Percentiles rank a stretch among this genome's conserved stretches.
Conservation (phyloP, 192 early-diverging fungal species). For the Martensiomyces pterosporus region DNA sequence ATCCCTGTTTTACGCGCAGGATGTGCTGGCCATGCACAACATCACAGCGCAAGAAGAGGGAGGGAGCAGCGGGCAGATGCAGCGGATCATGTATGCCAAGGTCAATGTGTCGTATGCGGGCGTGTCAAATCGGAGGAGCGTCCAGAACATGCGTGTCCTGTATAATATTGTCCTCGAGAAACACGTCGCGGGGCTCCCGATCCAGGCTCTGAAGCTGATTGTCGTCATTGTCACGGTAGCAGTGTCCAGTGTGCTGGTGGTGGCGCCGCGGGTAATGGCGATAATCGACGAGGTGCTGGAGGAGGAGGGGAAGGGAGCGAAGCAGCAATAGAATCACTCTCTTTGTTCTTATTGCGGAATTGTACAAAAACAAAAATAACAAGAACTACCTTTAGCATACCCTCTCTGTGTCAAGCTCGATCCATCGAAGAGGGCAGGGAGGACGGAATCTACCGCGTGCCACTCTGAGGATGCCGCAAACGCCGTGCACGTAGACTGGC, state of each 20-base stretch:
- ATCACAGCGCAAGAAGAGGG: neutral
- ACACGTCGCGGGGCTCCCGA: slow-evolving; percentile 32
- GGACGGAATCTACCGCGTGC: neutral
- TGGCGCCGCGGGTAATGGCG: slow-evolving; percentile 19
- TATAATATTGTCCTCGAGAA: slow-evolving; percentile 34
- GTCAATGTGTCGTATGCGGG: slow-evolving; percentile 28
- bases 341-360: neutral
- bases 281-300: slow-evolving; percentile 12
- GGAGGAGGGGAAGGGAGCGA: slow-evolving; percentile 5
- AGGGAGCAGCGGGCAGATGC: neutral
- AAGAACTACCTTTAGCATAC: neutral
- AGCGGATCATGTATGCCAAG: slow-evolving; percentile 15
- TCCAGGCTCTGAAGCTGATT: slow-evolving; percentile 33
- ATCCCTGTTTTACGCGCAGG: slow-evolving; percentile 11
- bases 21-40: slow-evolving; percentile 1
- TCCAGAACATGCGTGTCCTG: slow-evolving; percentile 15
- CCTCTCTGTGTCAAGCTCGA: too few species aligned
- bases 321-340: neutral
- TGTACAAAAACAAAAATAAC: neutral
- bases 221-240: slow-evolving; percentile 21
- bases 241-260: slow-evolving; percentile 4
- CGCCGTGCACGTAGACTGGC: slow-evolving; percentile 1
- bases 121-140: slow-evolving; percentile 10
- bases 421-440: neutral
- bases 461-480: neutral